Conservation (phyloP, 1,284 basidiomycete genomes). For the Apiotrichum montevideense region DNA sequence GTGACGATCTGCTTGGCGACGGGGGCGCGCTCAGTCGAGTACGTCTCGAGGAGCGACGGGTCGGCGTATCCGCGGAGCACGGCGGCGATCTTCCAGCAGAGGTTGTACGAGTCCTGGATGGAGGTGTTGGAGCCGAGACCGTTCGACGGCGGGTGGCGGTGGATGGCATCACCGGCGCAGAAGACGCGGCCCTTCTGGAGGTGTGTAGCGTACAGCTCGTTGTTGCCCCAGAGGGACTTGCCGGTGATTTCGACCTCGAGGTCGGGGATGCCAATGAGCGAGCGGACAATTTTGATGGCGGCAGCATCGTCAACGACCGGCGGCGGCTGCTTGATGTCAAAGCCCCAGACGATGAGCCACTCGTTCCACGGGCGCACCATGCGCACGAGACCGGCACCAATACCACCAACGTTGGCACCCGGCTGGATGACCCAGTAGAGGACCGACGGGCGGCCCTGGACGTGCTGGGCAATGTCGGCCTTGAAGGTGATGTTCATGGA, state of each 20-base stretch:
- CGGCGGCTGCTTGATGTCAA: constrained; percentile 9
- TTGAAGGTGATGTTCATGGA: constrained; percentile 19
- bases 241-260: constrained; percentile 16
- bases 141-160: constrained; percentile 17
- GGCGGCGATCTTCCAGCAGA: constrained; percentile 14
- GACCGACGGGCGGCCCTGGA: constrained; percentile 9
- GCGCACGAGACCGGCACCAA: constrained; percentile 14
- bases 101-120: constrained; percentile 18
- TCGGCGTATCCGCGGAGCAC: constrained; percentile 6
- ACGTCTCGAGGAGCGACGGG: constrained; percentile 13
- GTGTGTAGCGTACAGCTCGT: constrained; percentile 13
- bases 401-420: constrained; percentile 13
- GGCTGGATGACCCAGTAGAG: constrained; percentile 20
- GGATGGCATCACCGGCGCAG: constrained; percentile 15
- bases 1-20: constrained; percentile 18
- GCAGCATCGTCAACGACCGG: constrained; percentile 11
- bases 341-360: constrained; percentile 17
- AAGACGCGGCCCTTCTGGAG: constrained; percentile 14
- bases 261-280: constrained; percentile 14
- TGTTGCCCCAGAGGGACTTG: constrained; percentile 17
- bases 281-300: constrained; percentile 8
- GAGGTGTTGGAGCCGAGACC: constrained; percentile 16
- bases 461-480: constrained; percentile 9
- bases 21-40: constrained; percentile 9
- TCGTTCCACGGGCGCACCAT: constrained; percentile 18